Evolutionary conservation across 305 asterid genomes (phyloP).

Genomic region (Fraxinus platypoda): DNA sequence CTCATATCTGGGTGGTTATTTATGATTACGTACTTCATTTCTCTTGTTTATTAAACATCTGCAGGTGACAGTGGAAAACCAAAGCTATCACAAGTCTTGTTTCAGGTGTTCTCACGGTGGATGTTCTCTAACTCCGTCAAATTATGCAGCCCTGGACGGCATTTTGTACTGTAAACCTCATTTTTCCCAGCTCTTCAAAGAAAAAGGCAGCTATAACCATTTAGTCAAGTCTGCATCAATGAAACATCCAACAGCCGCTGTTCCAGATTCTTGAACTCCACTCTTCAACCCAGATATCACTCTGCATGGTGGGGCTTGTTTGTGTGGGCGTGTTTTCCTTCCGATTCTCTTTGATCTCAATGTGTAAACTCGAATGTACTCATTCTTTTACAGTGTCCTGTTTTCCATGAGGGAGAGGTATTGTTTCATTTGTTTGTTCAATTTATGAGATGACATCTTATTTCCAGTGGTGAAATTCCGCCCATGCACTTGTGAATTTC

Average conservation of each 20-base stretch:
- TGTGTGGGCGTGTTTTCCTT: neutral
- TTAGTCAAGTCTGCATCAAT: constrained; percentile 35
- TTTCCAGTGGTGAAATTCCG: neutral
- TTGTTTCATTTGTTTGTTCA: neutral
- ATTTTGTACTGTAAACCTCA: constrained; percentile 55
- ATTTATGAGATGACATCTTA: neutral
- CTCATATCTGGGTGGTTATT: neutral
- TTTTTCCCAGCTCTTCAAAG: constrained; percentile 54
- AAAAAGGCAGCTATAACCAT: constrained; percentile 53
- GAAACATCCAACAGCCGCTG: neutral
- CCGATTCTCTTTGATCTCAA: neutral
- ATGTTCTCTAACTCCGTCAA: constrained; percentile 38
- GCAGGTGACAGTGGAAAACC: constrained; percentile 53
- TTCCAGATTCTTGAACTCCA: neutral
- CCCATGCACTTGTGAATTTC: neutral
- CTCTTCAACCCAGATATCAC: neutral
- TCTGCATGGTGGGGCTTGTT: neutral
- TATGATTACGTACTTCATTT: neutral
- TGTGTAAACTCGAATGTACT: neutral
- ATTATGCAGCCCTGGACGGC: constrained; percentile 50
- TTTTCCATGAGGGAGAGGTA: neutral
- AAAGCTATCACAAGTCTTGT: constrained; percentile 52
- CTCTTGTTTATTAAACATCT: neutral
- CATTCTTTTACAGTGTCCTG: neutral
- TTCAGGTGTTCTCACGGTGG: constrained; percentile 54